These are phyloP conservation scores for Acanthamoeba royreba DNA, from an alignment of 208 protist genomes.

Conservation along the genomic window DNA sequence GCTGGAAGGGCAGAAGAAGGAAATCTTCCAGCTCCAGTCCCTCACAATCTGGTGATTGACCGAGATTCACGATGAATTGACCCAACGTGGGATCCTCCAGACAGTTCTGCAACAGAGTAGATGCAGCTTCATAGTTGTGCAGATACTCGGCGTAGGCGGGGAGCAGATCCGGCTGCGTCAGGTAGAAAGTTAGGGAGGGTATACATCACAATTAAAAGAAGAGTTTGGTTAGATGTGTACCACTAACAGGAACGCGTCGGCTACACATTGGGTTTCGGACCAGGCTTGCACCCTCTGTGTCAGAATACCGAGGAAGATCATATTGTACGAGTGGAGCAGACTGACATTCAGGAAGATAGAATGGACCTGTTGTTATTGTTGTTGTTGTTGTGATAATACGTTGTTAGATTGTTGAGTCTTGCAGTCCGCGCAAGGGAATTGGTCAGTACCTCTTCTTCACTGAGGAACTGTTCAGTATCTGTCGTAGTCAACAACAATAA, in stretches of 20 bases:
- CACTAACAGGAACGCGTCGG: conserved; percentile 1
- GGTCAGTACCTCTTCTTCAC: conserved; percentile 9
- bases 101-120: conserved; percentile 5
- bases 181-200: neutral
- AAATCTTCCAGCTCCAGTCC: conserved; percentile 18
- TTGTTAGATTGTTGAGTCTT: too few relatives aligned
- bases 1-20: conserved; percentile 36
- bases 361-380: too few relatives aligned
- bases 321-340: conserved; percentile 32
- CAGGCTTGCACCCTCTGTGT: neutral
- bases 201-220: neutral
- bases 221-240: neutral
- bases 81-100: neutral
- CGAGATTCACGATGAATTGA: neutral
- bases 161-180: conserved; percentile 3
- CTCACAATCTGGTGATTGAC: neutral
- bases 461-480: conserved; percentile 3
- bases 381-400: too few relatives aligned
- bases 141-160: conserved; percentile 25
- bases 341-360: conserved; percentile 45
- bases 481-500: conserved; percentile 8
- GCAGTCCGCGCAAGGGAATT: neutral
- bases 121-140: conserved; percentile 30
- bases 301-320: conserved; percentile 5
- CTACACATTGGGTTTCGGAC: neutral